Percentiles rank a stretch among this genome's conserved stretches.
phyloP scores from a whole-genome alignment of 148 eudicot species.

The Rhododendron henanense region DNA sequence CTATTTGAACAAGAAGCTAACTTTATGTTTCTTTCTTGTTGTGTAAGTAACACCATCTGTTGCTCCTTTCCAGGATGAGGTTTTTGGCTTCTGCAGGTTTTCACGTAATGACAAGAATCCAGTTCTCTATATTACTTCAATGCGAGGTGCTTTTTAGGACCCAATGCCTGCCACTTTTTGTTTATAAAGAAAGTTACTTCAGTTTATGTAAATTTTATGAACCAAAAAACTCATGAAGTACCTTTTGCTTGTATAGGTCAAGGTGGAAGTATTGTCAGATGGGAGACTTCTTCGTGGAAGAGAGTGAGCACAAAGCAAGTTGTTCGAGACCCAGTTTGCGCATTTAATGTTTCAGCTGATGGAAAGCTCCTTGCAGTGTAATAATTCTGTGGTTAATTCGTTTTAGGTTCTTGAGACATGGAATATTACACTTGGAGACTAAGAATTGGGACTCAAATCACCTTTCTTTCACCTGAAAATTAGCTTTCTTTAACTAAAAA shows the following conservation, averaged over 20 bases:
- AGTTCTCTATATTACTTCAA: slow-evolving; percentile 51
- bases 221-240: background rate
- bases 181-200: background rate
- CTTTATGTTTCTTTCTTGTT: background rate
- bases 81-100: slow-evolving; percentile 68
- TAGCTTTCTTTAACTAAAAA: background rate
- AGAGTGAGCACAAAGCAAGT: slow-evolving; percentile 57
- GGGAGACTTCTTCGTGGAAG: slow-evolving; percentile 74
- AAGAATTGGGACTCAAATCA: background rate
- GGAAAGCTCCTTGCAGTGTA: slow-evolving; percentile 89
- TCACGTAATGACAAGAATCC: slow-evolving; percentile 45
- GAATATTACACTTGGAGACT: background rate
- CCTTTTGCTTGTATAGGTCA: slow-evolving; percentile 37
- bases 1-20: background rate
- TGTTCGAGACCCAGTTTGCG: slow-evolving; percentile 59
- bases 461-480: background rate
- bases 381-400: slow-evolving; percentile 15
- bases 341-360: slow-evolving; percentile 75
- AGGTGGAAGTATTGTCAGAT: slow-evolving; percentile 68
- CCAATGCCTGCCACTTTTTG: slow-evolving; percentile 4
- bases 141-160: slow-evolving; percentile 41
- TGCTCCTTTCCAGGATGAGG: slow-evolving; percentile 55
- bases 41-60: slow-evolving; percentile 7
- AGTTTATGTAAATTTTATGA: slow-evolving; percentile 1
- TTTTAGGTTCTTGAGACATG: background rate